Base-by-base conservation (phyloP, 441 rosid species). In the Sinapis alba region DNA sequence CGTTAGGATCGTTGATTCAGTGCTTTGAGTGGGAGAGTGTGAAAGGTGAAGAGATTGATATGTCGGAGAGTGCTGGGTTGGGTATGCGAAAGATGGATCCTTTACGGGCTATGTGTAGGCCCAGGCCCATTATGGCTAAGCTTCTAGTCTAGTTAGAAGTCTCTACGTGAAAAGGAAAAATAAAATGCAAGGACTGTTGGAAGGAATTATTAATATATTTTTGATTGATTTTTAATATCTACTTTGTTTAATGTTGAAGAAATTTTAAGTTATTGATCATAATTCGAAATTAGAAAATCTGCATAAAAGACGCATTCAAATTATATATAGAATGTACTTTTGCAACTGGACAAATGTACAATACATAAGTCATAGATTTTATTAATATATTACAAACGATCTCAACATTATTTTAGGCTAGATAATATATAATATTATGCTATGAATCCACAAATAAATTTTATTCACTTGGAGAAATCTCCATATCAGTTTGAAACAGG, bases 1-100 rank as follows among this genome's bases (percentile, higher is more conserved):
- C 75, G 27, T 24, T 76, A 7, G 80, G 70, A 4, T 64, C 75
- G 65, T 64, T 76, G 62, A 70, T 76, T 76, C 80, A 76, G 1
- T 76, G 80, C 11, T 76, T 70, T 5, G 80, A 76, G 2, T 76
- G 75, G 80, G 80, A 70, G 32, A 62, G 16, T 10, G 21, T 76
- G 32, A 65, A 72, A 54, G 77, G 26, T 0, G 43, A 70, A 12
- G 80, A 60, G 56, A 65, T 77, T 10, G 77, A 76, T 64, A 70
- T 69, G 80, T 11, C 56, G 2, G 80, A 77, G 62, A 70, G 80
- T 36, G 28, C 71, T 56, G 80, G 80, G 54, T 18, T 70, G 19
- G 71, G 71, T 30, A 71, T 77, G 80, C 71, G 67, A 0, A 77
- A 77, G 30, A 58, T 58, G 71, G 72, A 62, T 16, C 76, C 80